A percentile compares a stretch with the other conserved stretches of the same genome.
Evolutionary conservation across 257 asterid species (phyloP).

Genomic region (Solanum tarapatanum): DNA sequence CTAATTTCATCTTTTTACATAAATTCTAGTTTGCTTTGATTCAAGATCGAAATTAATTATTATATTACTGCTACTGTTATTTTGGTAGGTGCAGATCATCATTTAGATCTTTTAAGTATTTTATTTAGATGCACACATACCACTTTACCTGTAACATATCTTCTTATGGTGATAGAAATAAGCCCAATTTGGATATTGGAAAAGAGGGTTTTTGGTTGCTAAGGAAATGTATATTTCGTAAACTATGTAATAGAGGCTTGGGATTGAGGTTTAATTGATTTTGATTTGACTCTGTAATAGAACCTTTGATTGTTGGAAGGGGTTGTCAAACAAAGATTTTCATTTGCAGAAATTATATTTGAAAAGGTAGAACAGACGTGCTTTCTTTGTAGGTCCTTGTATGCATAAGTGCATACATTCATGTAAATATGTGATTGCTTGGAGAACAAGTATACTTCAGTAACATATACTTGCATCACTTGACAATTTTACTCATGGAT

Average conservation of each 20-base stretch:
- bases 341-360: background rate
- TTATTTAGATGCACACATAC: background rate
- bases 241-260: background rate
- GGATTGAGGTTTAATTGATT: background rate
- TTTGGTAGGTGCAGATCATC: background rate
- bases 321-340: background rate
- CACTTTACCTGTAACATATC: background rate
- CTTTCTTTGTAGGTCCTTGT: background rate
- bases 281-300: background rate
- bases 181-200: background rate
- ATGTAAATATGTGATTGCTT: background rate
- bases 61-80: background rate
- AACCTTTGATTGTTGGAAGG: background rate
- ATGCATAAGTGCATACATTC: background rate
- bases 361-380: background rate
- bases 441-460: background rate
- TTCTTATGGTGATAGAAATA: background rate
- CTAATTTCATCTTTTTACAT: background rate
- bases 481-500: background rate
- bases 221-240: background rate
- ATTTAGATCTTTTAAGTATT: background rate
- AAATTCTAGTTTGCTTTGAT: background rate
- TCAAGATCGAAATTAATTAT: background rate
- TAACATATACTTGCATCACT: background rate
- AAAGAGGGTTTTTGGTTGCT: background rate